phyloP scores from a whole-genome alignment of 73 alveolate genomes.

The Tetrahymena elliotti region DNA sequence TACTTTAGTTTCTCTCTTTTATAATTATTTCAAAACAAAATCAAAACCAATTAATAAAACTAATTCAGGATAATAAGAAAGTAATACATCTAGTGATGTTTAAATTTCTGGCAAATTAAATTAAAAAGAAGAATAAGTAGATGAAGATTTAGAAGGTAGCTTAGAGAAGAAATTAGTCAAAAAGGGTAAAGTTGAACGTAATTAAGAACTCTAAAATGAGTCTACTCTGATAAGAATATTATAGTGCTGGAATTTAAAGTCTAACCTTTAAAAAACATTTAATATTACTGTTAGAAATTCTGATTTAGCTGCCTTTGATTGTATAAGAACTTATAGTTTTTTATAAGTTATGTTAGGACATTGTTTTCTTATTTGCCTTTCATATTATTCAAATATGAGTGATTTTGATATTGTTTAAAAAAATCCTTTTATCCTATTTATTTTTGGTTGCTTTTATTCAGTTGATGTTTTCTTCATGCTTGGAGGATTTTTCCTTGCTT shows the following conservation, averaged over 20 bases:
- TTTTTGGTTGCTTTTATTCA: slow-evolving; percentile 4
- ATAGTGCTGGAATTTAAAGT: not conserved
- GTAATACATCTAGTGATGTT: not conserved
- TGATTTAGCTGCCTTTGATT: not conserved
- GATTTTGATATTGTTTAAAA: not conserved
- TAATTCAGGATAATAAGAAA: too few relatives aligned
- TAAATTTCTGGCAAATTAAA: not conserved
- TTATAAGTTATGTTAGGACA: slow-evolving; percentile 9
- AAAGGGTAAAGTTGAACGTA: not conserved
- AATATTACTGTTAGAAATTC: not conserved
- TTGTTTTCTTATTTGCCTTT: not conserved
- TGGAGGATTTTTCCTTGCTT: slow-evolving; percentile 41
- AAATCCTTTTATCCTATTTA: not conserved
- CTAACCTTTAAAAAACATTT: not conserved
- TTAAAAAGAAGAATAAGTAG: not conserved
- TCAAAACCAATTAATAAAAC: too few relatives aligned
- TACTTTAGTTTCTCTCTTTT: not conserved
- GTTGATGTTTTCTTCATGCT: slow-evolving; percentile 39
- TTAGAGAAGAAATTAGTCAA: too few relatives aligned
- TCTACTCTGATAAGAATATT: not conserved
- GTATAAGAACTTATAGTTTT: slow-evolving; percentile 1
- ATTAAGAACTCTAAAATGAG: not conserved
- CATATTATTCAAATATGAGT: not conserved
- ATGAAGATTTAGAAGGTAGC: too few relatives aligned
- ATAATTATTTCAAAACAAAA: too few relatives aligned